Evolutionary conservation across 23 red algal species (phyloP).

Genomic region (Gracilaria domingensis): DNA sequence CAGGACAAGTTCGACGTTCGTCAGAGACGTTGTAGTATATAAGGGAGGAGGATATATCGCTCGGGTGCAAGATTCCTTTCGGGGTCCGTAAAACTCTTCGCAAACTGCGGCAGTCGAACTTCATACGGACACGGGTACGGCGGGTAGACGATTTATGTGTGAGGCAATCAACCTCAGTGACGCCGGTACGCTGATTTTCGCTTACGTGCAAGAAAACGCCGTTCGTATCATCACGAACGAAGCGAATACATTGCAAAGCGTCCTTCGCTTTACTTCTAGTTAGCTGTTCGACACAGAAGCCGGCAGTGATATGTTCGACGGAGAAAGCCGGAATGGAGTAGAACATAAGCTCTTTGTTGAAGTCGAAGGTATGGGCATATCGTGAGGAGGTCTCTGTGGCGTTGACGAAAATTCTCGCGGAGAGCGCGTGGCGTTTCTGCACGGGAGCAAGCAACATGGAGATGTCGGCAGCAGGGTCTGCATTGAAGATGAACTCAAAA

Average conservation of each 20-base stretch:
- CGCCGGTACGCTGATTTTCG: slow-evolving; percentile 56
- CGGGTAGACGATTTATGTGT: slow-evolving; percentile 65
- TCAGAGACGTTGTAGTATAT: slow-evolving; percentile 70
- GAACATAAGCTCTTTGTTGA: slow-evolving; percentile 77
- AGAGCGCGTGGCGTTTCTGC: slow-evolving; percentile 66
- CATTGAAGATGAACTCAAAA: slow-evolving; percentile 74
- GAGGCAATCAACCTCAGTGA: slow-evolving; percentile 72
- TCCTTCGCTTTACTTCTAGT: slow-evolving; percentile 20
- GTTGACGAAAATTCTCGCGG: slow-evolving; percentile 68
- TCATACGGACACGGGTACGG: slow-evolving; percentile 65
- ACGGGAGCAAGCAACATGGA: slow-evolving; percentile 75
- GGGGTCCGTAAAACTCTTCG: slow-evolving; percentile 54
- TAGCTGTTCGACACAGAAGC: slow-evolving; percentile 76
- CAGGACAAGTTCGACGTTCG: slow-evolving; percentile 65
- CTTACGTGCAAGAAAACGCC: slow-evolving; percentile 66
- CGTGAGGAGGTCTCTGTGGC: slow-evolving; percentile 66
- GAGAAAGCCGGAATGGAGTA: slow-evolving; percentile 76
- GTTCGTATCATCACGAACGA: slow-evolving; percentile 63
- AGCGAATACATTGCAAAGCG: slow-evolving; percentile 68
- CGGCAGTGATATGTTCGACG: slow-evolving; percentile 68
- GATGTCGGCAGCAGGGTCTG: slow-evolving; percentile 71
- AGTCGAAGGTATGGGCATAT: slow-evolving; percentile 73
- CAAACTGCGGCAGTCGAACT: slow-evolving; percentile 61
- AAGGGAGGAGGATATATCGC: slow-evolving; percentile 62
- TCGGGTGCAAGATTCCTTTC: slow-evolving; percentile 60